Conservation (phyloP, 345 rosid species). For the Lepidium sativum region DNA sequence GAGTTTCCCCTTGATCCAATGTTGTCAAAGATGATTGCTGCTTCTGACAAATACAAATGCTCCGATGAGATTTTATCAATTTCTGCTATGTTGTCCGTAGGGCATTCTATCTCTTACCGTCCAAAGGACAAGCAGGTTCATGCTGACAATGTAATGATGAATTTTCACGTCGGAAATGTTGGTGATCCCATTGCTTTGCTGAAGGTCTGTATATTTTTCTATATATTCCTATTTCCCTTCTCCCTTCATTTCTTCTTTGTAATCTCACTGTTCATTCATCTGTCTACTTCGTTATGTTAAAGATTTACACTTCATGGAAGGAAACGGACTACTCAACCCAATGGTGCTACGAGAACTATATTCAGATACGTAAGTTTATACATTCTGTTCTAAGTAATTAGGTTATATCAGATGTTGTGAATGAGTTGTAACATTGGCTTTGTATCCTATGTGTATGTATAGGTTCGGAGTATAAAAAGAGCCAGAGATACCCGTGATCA, state of each 20-base stretch:
- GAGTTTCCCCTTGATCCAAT: constrained; percentile 87
- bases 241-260: background rate
- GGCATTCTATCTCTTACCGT: constrained; percentile 77
- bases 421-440: background rate
- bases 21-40: constrained; percentile 78
- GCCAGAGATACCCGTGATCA: constrained; percentile 85
- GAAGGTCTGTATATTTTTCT: constrained; percentile 37
- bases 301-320: constrained; percentile 82
- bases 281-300: constrained; percentile 7
- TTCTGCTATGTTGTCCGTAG: constrained; percentile 86
- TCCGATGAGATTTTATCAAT: constrained; percentile 75
- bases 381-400: background rate
- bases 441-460: constrained; percentile 3
- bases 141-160: constrained; percentile 78
- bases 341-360: constrained; percentile 89
- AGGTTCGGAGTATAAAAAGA: constrained; percentile 93
- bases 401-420: background rate
- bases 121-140: constrained; percentile 90
- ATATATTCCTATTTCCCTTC: too few species aligned
- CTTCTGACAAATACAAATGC: constrained; percentile 68
- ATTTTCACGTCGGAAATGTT: constrained; percentile 68
- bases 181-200: constrained; percentile 81
- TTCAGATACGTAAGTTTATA: constrained; percentile 46
- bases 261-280: background rate
- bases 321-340: constrained; percentile 83